phyloP scores from a whole-genome alignment of 192 early-diverging fungal species.

The Podila epicladia region DNA sequence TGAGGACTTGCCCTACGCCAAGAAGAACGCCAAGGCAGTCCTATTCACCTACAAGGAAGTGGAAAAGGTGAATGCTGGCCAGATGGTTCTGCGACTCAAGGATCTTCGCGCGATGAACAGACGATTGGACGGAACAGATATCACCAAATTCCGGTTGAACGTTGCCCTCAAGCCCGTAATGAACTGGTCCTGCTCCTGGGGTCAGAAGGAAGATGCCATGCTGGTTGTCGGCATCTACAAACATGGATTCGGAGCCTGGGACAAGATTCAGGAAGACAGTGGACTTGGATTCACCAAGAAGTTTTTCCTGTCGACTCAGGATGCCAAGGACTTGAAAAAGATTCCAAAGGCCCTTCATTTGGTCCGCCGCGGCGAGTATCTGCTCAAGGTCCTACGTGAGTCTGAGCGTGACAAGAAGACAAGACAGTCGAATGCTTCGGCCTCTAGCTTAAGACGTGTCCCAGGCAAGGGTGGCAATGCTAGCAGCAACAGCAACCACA shows the following conservation, averaged over 20 bases:
- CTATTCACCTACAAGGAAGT: slow-evolving; percentile 81
- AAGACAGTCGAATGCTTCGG: slow-evolving; percentile 22
- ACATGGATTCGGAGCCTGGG: slow-evolving; percentile 95
- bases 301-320: slow-evolving; percentile 75
- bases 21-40: slow-evolving; percentile 72
- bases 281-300: slow-evolving; percentile 85
- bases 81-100: slow-evolving; percentile 76
- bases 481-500: slow-evolving; percentile 9
- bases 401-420: slow-evolving; percentile 58
- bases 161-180: slow-evolving; percentile 84
- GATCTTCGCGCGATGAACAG: slow-evolving; percentile 76
- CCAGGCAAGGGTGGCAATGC: slow-evolving; percentile 24
- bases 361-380: slow-evolving; percentile 87
- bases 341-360: slow-evolving; percentile 89
- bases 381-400: slow-evolving; percentile 87
- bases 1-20: slow-evolving; percentile 44
- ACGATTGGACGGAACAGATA: slow-evolving; percentile 67
- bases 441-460: slow-evolving; percentile 30
- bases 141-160: slow-evolving; percentile 80
- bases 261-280: slow-evolving; percentile 82
- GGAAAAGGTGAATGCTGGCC: slow-evolving; percentile 86
- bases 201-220: slow-evolving; percentile 93
- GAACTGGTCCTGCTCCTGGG: slow-evolving; percentile 90
- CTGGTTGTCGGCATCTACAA: slow-evolving; percentile 93
- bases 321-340: slow-evolving; percentile 60